Evolutionary conservation across 2,329 filamentous ascomycete genomes (phyloP), one percentile per base, ranked within the genome.

Genomic region (Alternaria viburni): DNA sequence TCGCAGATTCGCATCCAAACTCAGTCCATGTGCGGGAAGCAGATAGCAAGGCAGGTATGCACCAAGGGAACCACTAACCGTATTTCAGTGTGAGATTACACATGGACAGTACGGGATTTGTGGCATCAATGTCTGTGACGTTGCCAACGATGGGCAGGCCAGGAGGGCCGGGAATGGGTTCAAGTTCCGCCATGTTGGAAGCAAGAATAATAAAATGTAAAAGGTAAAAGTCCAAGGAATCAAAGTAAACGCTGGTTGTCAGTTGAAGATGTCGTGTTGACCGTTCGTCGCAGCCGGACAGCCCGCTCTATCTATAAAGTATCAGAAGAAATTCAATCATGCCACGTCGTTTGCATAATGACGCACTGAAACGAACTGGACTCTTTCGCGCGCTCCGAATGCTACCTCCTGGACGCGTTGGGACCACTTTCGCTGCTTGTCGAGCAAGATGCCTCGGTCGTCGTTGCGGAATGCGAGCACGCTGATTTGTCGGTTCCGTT

Each of bases 71-170:
- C 6, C 4, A 50, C 80, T 68, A 73, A 89, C 90, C 90, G 79
- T 92, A 91, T 62, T 85, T 87, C 44, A 91, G 86, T 23, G 88
- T 86, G 52, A 93, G 80, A 11, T 85, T 82, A 6, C 78, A 74
- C 19, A 91, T 77, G 23, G 88, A 88, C 21, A 83, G 79, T 3
- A 87, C 74, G 0, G 89, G 87, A 21, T 86, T 82, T n/a, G 86
- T 84, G 0, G 83, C 78, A 61, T 90, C 86, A 65, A 93, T 85
- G 66, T 91, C 88, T 57, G 82, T 80, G 28, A 90, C 74, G 69
- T 93, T 91, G 26, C 91, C 90, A 23, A 93, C 66, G 25, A 93
- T 76, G 1, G 89, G 90, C 59, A 90, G 81, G 3, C 87, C 88
- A 57, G 83, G 84, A 25, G 90, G 90, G 50, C 87, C 85, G 2